Percentiles rank a stretch among this genome's conserved stretches.
Evolutionary conservation across 2,329 filamentous ascomycete species (phyloP).

Genomic region (Thermochaetoides dissita): DNA sequence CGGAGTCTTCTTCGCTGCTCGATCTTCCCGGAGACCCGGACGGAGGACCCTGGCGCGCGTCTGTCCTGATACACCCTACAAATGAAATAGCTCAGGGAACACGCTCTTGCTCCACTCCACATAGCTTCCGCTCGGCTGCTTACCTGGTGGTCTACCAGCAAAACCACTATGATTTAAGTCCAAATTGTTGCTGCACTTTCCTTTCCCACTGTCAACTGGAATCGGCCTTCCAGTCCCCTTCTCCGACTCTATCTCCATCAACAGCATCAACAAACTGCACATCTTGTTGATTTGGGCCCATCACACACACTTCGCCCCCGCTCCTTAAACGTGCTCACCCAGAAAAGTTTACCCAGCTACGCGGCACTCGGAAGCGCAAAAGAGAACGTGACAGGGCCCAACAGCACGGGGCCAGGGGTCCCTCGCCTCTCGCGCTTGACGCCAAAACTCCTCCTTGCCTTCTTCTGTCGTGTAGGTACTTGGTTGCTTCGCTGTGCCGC

Average conservation of each 20-base stretch:
- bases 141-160: slow-evolving; percentile 25
- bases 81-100: slow-evolving; percentile 30
- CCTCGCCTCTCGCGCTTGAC: slow-evolving; percentile 16
- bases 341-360: slow-evolving; percentile 1
- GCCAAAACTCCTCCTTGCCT: slow-evolving; percentile 8
- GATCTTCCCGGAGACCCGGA: slow-evolving; percentile 11
- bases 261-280: neutral
- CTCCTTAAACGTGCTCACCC: neutral
- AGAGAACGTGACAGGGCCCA: slow-evolving; percentile 11
- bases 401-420: slow-evolving; percentile 14
- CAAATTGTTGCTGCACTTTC: slow-evolving; percentile 12
- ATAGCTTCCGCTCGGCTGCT: slow-evolving; percentile 27
- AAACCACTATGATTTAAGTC: slow-evolving; percentile 9
- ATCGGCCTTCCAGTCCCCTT: slow-evolving; percentile 3
- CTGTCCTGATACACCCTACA: slow-evolving; percentile 32
- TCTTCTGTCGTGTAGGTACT: slow-evolving; percentile 2
- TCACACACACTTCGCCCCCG: neutral
- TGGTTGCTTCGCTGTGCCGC: slow-evolving; percentile 7
- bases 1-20: slow-evolving; percentile 11
- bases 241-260: neutral
- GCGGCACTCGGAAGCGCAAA: neutral
- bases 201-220: slow-evolving; percentile 1
- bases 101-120: slow-evolving; percentile 26
- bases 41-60: slow-evolving; percentile 24
- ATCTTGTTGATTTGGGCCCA: neutral